phyloP scores from a whole-genome alignment of 108 stramenopile species.

The Cylindrotheca closterium region DNA sequence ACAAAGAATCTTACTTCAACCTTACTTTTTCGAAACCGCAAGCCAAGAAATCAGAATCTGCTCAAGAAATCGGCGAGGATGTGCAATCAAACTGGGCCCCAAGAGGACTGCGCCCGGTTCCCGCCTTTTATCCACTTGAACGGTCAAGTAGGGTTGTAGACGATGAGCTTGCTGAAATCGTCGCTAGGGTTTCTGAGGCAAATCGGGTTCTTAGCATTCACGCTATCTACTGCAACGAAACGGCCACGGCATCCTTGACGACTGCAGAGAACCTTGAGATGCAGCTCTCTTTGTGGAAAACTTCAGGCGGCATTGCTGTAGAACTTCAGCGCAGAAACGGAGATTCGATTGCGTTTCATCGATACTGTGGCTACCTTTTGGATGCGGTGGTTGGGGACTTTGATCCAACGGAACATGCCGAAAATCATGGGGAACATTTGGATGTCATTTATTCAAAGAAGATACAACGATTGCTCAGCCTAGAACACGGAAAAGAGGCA shows the following conservation, averaged over 20 bases:
- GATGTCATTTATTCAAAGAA: constrained; percentile 45
- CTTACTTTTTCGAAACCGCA: constrained; percentile 2
- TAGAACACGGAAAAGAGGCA: constrained; percentile 26
- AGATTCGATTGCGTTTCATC: constrained; percentile 75
- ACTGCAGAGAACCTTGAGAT: constrained; percentile 57
- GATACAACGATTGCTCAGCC: constrained; percentile 40
- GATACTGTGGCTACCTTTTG: constrained; percentile 68
- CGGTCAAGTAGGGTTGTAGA: constrained; percentile 50
- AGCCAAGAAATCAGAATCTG: neutral
- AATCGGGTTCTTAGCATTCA: constrained; percentile 60
- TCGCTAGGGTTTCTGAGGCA: constrained; percentile 57
- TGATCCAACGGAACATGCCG: constrained; percentile 43
- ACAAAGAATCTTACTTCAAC: constrained; percentile 43
- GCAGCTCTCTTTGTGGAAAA: constrained; percentile 55
- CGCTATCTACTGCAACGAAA: constrained; percentile 51
- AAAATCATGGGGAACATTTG: constrained; percentile 41
- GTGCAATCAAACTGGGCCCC: constrained; percentile 33
- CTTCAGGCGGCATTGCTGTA: constrained; percentile 44
- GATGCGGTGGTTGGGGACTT: constrained; percentile 79
- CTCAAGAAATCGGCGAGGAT: neutral
- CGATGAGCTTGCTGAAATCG: constrained; percentile 20
- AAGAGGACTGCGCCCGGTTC: constrained; percentile 49
- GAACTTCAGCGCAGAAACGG: constrained; percentile 83
- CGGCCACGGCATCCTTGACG: constrained; percentile 38
- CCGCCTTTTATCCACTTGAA: constrained; percentile 83